Evolutionary conservation across 257 asterid species (phyloP).

Genomic region (Apocynum venetum): DNA sequence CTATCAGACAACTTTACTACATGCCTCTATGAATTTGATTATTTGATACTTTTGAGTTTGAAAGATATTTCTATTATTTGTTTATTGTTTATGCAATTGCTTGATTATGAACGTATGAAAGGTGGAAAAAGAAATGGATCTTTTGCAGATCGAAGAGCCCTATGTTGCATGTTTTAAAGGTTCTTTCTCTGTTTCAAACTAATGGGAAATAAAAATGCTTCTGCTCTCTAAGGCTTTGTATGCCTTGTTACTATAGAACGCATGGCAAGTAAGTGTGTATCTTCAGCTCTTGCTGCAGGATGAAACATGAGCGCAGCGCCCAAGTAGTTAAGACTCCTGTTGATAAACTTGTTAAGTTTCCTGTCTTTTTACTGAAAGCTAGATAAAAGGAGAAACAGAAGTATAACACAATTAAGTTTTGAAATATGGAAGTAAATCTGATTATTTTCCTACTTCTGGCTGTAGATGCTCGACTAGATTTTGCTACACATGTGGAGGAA

Average conservation of each 20-base stretch:
- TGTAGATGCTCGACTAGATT: constrained; percentile 57
- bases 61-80: background rate
- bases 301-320: background rate
- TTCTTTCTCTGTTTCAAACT: background rate
- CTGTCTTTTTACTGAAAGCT: background rate
- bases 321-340: background rate
- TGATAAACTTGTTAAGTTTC: background rate
- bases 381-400: background rate
- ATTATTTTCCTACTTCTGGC: background rate
- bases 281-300: background rate
- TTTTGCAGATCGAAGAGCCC: background rate
- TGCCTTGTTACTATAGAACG: too few species aligned
- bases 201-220: background rate
- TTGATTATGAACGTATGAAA: too few species aligned
- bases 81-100: background rate
- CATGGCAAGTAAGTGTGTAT: background rate
- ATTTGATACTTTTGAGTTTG: background rate
- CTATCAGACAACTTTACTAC: too few species aligned
- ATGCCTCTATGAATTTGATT: too few species aligned
- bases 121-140: background rate
- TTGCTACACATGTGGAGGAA: constrained; percentile 42
- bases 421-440: background rate
- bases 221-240: too few species aligned
- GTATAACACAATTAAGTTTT: background rate
- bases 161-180: background rate